phyloP scores from a whole-genome alignment of 805 yeast species.

The Starmerella scarabaei region DNA sequence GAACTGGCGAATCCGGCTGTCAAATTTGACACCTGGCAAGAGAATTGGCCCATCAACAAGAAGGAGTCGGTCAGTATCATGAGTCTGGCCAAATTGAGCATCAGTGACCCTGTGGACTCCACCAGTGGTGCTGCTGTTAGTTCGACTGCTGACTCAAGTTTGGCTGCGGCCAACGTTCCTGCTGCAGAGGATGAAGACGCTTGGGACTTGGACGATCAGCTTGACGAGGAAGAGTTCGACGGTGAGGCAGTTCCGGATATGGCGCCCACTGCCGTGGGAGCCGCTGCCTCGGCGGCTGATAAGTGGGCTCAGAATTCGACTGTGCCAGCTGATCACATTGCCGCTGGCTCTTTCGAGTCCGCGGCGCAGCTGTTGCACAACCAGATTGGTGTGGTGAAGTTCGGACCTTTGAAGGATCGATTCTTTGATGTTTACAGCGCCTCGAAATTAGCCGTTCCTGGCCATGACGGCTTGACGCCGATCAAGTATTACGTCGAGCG shows the following conservation, averaged over 20 bases:
- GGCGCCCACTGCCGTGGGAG: conserved; percentile 28
- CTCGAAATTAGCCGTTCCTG: conserved; percentile 60
- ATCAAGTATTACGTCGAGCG: conserved; percentile 55
- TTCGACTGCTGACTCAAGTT: conserved; percentile 15
- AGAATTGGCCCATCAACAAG: conserved; percentile 73
- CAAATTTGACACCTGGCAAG: conserved; percentile 31
- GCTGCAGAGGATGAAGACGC: conserved; percentile 23
- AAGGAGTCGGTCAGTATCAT: conserved; percentile 25
- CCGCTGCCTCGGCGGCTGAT: conserved; percentile 40
- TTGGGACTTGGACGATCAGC: conserved; percentile 77
- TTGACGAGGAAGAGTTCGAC: conserved; percentile 27
- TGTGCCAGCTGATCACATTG: conserved; percentile 82
- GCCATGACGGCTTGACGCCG: conserved; percentile 61
- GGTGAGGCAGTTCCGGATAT: conserved; percentile 53
- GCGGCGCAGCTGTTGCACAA: conserved; percentile 87
- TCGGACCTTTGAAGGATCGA: conserved; percentile 74
- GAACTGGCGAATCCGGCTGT: conserved; percentile 36
- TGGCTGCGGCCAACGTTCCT: conserved; percentile 20
- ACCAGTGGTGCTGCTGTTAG: conserved; percentile 17
- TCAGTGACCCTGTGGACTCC: conserved; percentile 21
- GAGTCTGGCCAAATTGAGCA: conserved; percentile 9
- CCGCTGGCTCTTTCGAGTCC: conserved; percentile 92
- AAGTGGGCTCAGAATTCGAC: conserved; percentile 83
- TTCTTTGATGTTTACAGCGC: conserved; percentile 77
- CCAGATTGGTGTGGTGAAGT: conserved; percentile 74